Percentiles rank a stretch among this genome's conserved stretches.
Conservation (phyloP, 2,329 filamentous ascomycete genomes). For the Emmonsia crescens region DNA sequence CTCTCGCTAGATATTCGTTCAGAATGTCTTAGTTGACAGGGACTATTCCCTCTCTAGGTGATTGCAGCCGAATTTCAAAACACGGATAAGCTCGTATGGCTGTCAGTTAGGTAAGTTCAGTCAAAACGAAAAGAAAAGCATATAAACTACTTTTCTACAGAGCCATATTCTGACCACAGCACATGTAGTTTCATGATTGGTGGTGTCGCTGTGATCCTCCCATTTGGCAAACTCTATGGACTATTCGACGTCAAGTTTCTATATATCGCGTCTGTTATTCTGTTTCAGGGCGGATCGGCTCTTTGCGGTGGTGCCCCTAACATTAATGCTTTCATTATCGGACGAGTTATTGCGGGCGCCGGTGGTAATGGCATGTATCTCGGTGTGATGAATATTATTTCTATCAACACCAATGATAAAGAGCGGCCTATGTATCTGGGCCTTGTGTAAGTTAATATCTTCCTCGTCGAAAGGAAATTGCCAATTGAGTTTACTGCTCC, state of each 20-base stretch:
- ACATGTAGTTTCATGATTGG: conserved; percentile 31
- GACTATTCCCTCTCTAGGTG: background rate
- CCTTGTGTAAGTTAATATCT: conserved; percentile 16
- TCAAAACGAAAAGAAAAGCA: background rate
- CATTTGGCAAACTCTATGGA: conserved; percentile 29
- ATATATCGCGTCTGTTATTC: conserved; percentile 19
- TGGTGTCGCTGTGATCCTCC: conserved; percentile 29
- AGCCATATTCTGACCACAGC: background rate
- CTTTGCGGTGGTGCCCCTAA: conserved; percentile 37
- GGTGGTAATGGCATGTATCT: conserved; percentile 26
- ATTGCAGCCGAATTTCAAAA: background rate
- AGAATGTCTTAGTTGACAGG: background rate
- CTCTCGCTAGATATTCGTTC: background rate
- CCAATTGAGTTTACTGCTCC: conserved; percentile 12
- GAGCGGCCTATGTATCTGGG: conserved; percentile 35
- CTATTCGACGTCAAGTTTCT: conserved; percentile 39
- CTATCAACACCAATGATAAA: conserved; percentile 27
- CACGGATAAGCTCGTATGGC: background rate
- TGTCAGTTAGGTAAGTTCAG: background rate
- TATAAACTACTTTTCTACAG: background rate
- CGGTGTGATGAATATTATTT: conserved; percentile 11
- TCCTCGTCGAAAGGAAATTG: conserved; percentile 15
- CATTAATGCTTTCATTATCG: conserved; percentile 39
- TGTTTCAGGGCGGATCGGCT: conserved; percentile 25
- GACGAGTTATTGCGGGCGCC: conserved; percentile 25